A percentile compares a stretch with the other conserved stretches of the same genome.
Conservation (phyloP, 2,329 filamentous ascomycete genomes). For the Aureobasidium sp. region DNA sequence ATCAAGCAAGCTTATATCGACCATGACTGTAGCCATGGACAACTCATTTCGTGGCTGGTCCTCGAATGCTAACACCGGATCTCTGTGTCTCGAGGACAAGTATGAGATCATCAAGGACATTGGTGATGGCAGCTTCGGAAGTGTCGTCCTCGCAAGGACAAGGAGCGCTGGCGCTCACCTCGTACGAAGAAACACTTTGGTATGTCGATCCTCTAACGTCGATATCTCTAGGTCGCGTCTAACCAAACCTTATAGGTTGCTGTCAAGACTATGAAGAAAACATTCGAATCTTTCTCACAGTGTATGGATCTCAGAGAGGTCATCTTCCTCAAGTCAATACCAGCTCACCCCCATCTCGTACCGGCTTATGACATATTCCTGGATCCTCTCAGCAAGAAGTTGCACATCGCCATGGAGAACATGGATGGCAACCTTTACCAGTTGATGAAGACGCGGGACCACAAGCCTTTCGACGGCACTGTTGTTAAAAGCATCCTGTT, state of each 20-base stretch:
- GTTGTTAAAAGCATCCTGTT: conserved; percentile 97
- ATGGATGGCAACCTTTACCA: conserved; percentile 99
- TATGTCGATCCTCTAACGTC: conserved; percentile 45
- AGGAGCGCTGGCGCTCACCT: conserved; percentile 83
- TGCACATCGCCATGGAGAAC: conserved; percentile 98
- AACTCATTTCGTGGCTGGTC: conserved; percentile 59
- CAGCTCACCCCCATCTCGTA: conserved; percentile 85
- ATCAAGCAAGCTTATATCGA: conserved; percentile 26
- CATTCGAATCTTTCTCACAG: conserved; percentile 82
- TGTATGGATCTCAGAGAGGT: conserved; percentile 94
- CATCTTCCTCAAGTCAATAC: conserved; percentile 87
- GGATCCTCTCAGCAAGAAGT: conserved; percentile 89
- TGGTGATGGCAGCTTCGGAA: conserved; percentile 97
- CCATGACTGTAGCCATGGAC: conserved; percentile 68
- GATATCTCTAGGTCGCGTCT: conserved; percentile 17
- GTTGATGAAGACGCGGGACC: conserved; percentile 95
- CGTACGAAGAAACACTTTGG: conserved; percentile 84
- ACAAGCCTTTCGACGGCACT: conserved; percentile 81
- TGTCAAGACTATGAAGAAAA: conserved; percentile 99
- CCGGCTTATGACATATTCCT: conserved; percentile 97
- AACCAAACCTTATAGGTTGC: conserved; percentile 60
- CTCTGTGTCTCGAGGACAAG: conserved; percentile 70
- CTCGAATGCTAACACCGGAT: conserved; percentile 34
- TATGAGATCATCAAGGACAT: conserved; percentile 98
- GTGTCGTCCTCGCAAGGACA: conserved; percentile 84